Base-by-base conservation (phyloP, 2,329 filamentous ascomycete species). In the Microcera coccophila region DNA sequence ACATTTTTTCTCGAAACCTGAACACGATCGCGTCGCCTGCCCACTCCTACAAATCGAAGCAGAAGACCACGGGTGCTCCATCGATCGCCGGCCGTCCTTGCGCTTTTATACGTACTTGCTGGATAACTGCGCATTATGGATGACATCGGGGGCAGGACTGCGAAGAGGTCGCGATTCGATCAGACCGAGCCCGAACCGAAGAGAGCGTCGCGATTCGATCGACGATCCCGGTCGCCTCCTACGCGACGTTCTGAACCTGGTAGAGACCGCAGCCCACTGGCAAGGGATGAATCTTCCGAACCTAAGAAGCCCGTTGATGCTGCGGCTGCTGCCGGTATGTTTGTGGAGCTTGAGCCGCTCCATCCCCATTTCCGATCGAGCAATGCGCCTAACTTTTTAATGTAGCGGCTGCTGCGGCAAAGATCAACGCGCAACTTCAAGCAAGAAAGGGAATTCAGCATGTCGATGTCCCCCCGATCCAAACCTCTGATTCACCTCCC, bases 131-230 rank as follows among this genome's bases (percentile, higher is more conserved):
- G 37, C 34, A 39, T 24, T 41, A 71, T 95, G 89, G 81, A 86
- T 54, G 88, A 93, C 59, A 76, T 84, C 50, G 86, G 90, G 55
- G 79, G 83, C 62, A 81, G 82, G 49, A 74, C 73, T 47, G 72
- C 75, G 47, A 95, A 95, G 74, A 85, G 90, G 49, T 95, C 90
- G 61, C 89, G 91, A 66, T 96, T 97, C 68, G 91, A 97, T 64
- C 88, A 94, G 67, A 93, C 83, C 36, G 88, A 91, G 63, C 82
- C 87, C 5, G 88, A 93, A 61, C 81, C 85, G 44, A 84, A 83
- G 60, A 77, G 82, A 55, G 62, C 78, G 33, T 94, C 90, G 38
- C 81, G 90, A 63, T 96, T 95, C 67, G 91, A 96, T 69, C 82
- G 90, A 58, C 85, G 93, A 58, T 97, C 93, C 45, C 85, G 89